phyloP scores from a whole-genome alignment of 352 stramenopile species.

The Globisporangium nodosum region DNA sequence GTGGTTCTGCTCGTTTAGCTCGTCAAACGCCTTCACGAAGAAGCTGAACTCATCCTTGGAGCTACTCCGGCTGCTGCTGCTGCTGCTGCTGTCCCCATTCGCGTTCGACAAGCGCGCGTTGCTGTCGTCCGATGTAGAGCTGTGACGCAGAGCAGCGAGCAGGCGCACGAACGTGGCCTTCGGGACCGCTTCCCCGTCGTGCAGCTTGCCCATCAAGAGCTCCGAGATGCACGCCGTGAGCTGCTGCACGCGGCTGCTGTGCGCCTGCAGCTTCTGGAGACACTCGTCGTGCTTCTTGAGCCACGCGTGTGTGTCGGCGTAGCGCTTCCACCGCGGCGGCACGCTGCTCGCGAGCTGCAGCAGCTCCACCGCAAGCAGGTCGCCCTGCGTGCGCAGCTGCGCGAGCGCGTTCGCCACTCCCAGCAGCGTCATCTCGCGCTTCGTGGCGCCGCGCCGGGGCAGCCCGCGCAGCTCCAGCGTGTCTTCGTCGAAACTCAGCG shows the following conservation, averaged over 20 bases:
- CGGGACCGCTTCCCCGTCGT: slow-evolving; percentile 40
- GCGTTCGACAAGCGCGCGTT: background rate
- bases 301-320: slow-evolving; percentile 33
- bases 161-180: slow-evolving; percentile 41
- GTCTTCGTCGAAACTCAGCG: slow-evolving; percentile 34
- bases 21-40: slow-evolving; percentile 61
- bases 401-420: slow-evolving; percentile 51
- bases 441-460: slow-evolving; percentile 21
- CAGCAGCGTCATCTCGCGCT: slow-evolving; percentile 55
- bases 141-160: slow-evolving; percentile 44
- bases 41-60: slow-evolving; percentile 70
- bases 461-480: slow-evolving; percentile 35
- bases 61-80: slow-evolving; percentile 34
- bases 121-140: slow-evolving; percentile 8
- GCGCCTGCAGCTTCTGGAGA: slow-evolving; percentile 30
- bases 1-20: slow-evolving; percentile 46
- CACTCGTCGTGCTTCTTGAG: slow-evolving; percentile 35
- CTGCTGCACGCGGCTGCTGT: slow-evolving; percentile 38
- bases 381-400: slow-evolving; percentile 43
- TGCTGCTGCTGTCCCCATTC: slow-evolving; percentile 18
- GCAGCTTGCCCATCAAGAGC: slow-evolving; percentile 40
- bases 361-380: slow-evolving; percentile 50
- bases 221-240: slow-evolving; percentile 37
- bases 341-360: slow-evolving; percentile 28
- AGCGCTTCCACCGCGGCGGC: slow-evolving; percentile 32